Evolutionary conservation across 768 basidiomycete genomes (phyloP).

Genomic region (Cantharellus cinnabarinus): DNA sequence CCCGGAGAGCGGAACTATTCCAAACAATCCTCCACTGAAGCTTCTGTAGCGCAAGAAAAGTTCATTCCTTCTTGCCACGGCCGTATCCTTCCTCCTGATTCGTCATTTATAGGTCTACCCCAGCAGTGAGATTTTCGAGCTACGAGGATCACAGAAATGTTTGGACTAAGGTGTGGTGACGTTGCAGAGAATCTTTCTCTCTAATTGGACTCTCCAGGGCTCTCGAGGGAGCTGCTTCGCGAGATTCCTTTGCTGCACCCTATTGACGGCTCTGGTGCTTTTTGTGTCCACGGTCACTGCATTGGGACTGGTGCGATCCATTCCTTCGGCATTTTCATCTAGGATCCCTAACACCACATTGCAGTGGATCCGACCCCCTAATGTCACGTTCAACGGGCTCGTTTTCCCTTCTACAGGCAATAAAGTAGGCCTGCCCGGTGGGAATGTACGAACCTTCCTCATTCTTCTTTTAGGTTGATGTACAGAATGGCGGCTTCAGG

Average conservation of each 20-base stretch:
- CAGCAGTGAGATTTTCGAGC: slow-evolving; percentile 18
- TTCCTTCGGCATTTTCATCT: neutral
- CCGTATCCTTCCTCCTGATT: neutral
- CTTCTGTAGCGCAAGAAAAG: neutral
- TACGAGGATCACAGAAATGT: slow-evolving; percentile 38
- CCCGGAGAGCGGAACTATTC: too few species aligned
- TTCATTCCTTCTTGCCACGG: neutral
- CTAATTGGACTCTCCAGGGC: slow-evolving; percentile 23
- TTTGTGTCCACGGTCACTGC: slow-evolving; percentile 44
- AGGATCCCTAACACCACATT: neutral
- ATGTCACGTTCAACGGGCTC: slow-evolving; percentile 35
- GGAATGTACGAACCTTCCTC: neutral
- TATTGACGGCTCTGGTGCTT: slow-evolving; percentile 45
- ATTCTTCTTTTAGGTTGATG: slow-evolving; percentile 1
- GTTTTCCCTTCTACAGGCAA: slow-evolving; percentile 22
- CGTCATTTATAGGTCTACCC: slow-evolving; percentile 9
- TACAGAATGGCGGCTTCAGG: slow-evolving; percentile 24
- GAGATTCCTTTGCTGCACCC: slow-evolving; percentile 55
- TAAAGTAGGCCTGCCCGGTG: slow-evolving; percentile 20
- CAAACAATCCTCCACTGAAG: too few species aligned
- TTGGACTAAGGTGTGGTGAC: slow-evolving; percentile 38
- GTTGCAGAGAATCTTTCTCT: too few species aligned
- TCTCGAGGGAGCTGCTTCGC: slow-evolving; percentile 38
- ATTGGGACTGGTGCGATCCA: slow-evolving; percentile 38
- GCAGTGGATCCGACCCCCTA: slow-evolving; percentile 64